Evolutionary conservation across 1,284 basidiomycete species (phyloP), one percentile per base, ranked within the genome.

Genomic region (Rhodotorula sp.): DNA sequence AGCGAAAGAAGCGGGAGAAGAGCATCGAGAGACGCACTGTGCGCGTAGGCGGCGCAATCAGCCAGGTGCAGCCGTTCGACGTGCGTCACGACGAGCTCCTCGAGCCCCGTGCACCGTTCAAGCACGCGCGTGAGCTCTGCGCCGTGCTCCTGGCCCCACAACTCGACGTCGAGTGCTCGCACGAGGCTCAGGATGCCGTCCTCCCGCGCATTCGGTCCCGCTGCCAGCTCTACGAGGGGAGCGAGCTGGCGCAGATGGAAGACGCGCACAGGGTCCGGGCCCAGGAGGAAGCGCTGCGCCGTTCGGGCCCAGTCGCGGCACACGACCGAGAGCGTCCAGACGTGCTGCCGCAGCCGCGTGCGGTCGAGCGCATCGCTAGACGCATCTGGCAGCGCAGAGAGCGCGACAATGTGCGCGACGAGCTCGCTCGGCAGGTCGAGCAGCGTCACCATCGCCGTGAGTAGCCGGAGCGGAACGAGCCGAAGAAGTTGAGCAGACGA

Each of bases 121-220:
- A 66, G 5, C 7, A 42, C 17, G 12, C 2, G 4, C 4, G 27
- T 49, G 21, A 66, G 64, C 25, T 46, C 57, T 23, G 23, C 12
- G 14, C 44, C 49, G 42, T 53, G 50, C 42, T 44, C 25, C 27
- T 66, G 57, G 19, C 64, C 64, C 64, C 64, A 66, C 13, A 53
- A 19, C 57, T 66, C 57, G 57, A 66, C 42, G n/a, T 58, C 50
- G n/a, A 66, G n/a, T 7, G 17, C 4, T 8, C 41, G 23, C 41
- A 59, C 49, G 41, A 65, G 48, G 14, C 17, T 7, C 5, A 23
- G 9, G 5, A 46, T 16, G n/a, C 53, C 25, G 7, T 19, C 23
- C 23, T 23, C 13, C 12, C 19, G 27, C 8, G 25, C 46, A 19
- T 14, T 4, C 2, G 9, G n/a, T 1, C 12, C 27, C 3, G 5